Conservation (phyloP, 1,284 basidiomycete genomes). For the Pholiota adiposa region DNA sequence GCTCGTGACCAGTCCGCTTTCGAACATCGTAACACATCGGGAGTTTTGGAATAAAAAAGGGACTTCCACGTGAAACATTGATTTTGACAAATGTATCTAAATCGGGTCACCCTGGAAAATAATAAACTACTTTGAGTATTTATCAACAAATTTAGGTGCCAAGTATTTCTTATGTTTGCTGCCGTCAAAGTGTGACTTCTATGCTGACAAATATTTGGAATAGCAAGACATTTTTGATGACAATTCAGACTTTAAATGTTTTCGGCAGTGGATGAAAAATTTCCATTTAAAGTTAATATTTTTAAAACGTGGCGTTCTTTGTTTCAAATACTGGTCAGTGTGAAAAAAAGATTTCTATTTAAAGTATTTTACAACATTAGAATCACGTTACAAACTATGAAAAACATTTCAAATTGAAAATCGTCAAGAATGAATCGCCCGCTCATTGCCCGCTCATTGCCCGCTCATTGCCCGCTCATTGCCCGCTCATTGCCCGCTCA, state of each 20-base stretch:
- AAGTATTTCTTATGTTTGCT: no score
- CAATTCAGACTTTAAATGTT: not conserved
- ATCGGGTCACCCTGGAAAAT: not conserved
- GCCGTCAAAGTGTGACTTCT: not conserved
- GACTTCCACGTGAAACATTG: not conserved
- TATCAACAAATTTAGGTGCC: no score
- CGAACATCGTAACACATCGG: not conserved
- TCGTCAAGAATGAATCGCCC: no score
- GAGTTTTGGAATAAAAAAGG: not conserved
- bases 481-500: no score
- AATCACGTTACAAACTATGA: not conserved
- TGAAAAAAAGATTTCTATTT: not conserved
- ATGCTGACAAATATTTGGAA: not conserved
- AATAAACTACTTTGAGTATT: not conserved
- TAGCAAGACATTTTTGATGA: not conserved
- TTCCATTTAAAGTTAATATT: not conserved
- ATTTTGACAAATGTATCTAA: not conserved
- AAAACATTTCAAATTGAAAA: not conserved
- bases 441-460: no score
- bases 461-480: no score
- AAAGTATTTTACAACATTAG: not conserved
- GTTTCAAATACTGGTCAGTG: not conserved
- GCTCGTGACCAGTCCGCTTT: no score
- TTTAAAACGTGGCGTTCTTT: not conserved
- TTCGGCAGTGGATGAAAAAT: not conserved